A percentile compares a stretch with the other conserved stretches of the same genome.
Evolutionary conservation across 345 rosid species (phyloP).

Genomic region (Bruguiera gymnorhiza): DNA sequence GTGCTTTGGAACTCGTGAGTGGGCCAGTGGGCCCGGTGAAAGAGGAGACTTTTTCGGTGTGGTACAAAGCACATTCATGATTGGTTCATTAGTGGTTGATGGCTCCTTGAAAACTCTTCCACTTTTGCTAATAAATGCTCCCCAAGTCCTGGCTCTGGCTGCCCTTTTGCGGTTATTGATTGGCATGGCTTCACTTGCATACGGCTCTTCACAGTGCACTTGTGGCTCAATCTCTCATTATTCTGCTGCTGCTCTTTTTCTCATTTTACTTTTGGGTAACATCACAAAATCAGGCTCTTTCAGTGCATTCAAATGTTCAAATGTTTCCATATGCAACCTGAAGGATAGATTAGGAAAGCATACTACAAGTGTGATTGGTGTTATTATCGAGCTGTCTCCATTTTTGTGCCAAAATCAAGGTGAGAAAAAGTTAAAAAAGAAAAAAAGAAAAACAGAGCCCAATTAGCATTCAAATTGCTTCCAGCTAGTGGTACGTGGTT

Average conservation of each 20-base stretch:
- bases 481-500: slow-evolving; percentile 16
- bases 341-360: too few relatives aligned
- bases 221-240: not conserved
- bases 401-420: not conserved
- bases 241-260: not conserved
- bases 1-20: not conserved
- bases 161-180: not conserved
- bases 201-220: not conserved
- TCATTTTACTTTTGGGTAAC: not conserved
- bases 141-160: not conserved
- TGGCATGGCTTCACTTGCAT: too few relatives aligned
- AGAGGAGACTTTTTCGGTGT: slow-evolving; percentile 16
- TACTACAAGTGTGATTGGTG: not conserved
- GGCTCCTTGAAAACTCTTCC: slow-evolving; percentile 17
- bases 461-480: not conserved
- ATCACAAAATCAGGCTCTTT: too few relatives aligned
- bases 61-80: slow-evolving; percentile 26
- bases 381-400: slow-evolving; percentile 12
- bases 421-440: not conserved
- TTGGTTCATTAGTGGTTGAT: slow-evolving; percentile 42
- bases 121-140: slow-evolving; percentile 37
- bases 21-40: slow-evolving; percentile 5
- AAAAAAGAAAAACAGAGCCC: not conserved
- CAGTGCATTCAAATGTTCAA: too few relatives aligned
- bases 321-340: too few relatives aligned